phyloP scores from a whole-genome alignment of 495 filamentous ascomycete genomes.

The Podospora pseudoanserina region DNA sequence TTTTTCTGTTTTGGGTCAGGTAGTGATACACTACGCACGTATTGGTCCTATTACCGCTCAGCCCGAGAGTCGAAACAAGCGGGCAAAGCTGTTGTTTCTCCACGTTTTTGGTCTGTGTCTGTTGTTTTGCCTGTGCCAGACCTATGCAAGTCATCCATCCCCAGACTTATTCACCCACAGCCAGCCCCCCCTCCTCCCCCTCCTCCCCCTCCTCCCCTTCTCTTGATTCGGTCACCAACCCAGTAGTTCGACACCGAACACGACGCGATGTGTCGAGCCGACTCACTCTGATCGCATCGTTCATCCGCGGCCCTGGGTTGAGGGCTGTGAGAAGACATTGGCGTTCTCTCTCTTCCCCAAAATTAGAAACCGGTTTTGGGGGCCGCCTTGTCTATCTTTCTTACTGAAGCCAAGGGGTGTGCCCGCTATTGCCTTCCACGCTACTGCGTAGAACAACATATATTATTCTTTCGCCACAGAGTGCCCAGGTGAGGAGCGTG shows the following conservation, averaged over 20 bases:
- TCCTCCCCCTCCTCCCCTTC: too few species aligned
- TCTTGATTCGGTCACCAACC: not conserved
- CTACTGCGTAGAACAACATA: not conserved
- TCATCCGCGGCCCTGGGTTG: not conserved
- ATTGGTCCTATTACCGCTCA: not conserved
- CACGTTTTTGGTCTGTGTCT: not conserved
- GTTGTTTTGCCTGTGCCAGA: not conserved
- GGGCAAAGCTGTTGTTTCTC: not conserved
- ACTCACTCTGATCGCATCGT: not conserved
- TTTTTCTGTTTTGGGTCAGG: too few species aligned
- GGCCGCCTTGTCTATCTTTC: too few species aligned
- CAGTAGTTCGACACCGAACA: not conserved
- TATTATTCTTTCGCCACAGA: not conserved
- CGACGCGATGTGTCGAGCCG: not conserved
- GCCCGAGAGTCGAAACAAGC: too few species aligned
- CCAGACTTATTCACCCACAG: not conserved
- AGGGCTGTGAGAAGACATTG: too few species aligned
- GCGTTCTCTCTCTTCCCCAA: too few species aligned
- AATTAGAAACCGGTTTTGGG: too few species aligned
- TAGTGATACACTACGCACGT: conserved; percentile 1
- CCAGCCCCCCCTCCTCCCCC: too few species aligned
- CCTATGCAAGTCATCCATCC: not conserved
- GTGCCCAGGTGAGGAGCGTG: not conserved
- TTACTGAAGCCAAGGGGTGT: not conserved
- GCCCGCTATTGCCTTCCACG: too few species aligned